phyloP scores from a whole-genome alignment of 2,329 filamentous ascomycete species.

The Pyrenophora teres region DNA sequence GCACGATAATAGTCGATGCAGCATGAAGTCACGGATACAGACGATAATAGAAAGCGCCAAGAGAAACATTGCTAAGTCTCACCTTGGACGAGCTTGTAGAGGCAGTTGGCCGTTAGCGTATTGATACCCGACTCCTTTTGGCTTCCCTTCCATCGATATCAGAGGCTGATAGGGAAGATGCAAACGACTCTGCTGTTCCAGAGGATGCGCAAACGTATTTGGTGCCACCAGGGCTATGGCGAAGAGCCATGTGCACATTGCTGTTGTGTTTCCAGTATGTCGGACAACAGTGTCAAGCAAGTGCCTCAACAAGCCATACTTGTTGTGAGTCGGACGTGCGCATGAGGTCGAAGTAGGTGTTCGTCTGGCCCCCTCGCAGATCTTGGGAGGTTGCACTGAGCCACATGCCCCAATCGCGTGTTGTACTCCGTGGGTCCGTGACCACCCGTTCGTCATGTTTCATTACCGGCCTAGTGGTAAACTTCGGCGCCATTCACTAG shows the following conservation, averaged over 20 bases:
- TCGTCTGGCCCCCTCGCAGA: not conserved
- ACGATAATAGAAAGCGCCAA: not conserved
- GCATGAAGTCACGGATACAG: not conserved
- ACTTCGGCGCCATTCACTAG: not conserved
- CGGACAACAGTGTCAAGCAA: no score
- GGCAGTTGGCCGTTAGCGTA: conserved; percentile 13
- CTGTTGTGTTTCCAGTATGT: not conserved
- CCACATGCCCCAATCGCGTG: not conserved
- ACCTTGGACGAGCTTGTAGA: conserved; percentile 18
- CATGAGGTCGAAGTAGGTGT: not conserved
- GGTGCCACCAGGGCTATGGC: not conserved
- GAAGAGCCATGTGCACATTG: not conserved
- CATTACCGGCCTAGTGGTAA: not conserved
- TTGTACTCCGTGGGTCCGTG: not conserved
- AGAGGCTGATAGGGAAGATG: not conserved
- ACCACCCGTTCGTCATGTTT: not conserved
- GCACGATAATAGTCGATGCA: not conserved
- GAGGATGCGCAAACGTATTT: not conserved
- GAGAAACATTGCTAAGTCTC: conserved; percentile 1
- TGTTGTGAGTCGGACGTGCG: not conserved
- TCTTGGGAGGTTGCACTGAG: not conserved
- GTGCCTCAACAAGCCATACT: no score
- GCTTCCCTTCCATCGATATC: not conserved
- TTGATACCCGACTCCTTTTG: conserved; percentile 9
- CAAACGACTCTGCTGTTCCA: not conserved